Conservation (phyloP, 495 filamentous ascomycete species). For the Aspergillus haitiensis region DNA sequence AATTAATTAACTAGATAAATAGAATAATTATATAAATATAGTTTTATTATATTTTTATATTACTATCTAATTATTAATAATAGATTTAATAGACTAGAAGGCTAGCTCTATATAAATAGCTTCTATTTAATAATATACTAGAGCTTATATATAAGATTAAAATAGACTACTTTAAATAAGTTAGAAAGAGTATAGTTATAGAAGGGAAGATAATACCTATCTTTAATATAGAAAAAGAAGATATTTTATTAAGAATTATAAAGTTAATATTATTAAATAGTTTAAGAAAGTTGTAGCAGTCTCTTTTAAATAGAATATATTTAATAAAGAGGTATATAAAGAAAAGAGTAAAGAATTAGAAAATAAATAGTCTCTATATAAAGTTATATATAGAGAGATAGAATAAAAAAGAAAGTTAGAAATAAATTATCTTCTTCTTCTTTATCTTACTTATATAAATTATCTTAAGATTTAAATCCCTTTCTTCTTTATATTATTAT, state of each 20-base stretch:
- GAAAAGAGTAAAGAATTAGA: no score
- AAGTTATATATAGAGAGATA: no score
- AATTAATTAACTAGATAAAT: not conserved
- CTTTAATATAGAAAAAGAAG: not conserved
- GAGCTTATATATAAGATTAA: not conserved
- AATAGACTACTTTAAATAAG: not conserved
- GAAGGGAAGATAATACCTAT: no score
- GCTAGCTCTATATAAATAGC: not conserved
- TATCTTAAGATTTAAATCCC: not conserved
- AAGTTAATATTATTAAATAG: not conserved
- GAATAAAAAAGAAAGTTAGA: no score
- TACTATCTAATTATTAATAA: not conserved
- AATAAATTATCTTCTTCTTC: no score
- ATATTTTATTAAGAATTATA: conserved; percentile 1
- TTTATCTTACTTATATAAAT: no score
- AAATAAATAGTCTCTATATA: no score
- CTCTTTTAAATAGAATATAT: no score
- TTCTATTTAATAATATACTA: not conserved
- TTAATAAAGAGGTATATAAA: no score
- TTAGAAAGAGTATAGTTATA: not conserved
- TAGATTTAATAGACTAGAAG: not conserved
- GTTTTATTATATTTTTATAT: not conserved
- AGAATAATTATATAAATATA: not conserved
- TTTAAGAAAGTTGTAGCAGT: not conserved
- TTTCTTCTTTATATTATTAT: not conserved